Evolutionary conservation across 768 basidiomycete genomes (phyloP), one percentile per base, ranked within the genome.

Genomic region (Pleurotus giganteus): DNA sequence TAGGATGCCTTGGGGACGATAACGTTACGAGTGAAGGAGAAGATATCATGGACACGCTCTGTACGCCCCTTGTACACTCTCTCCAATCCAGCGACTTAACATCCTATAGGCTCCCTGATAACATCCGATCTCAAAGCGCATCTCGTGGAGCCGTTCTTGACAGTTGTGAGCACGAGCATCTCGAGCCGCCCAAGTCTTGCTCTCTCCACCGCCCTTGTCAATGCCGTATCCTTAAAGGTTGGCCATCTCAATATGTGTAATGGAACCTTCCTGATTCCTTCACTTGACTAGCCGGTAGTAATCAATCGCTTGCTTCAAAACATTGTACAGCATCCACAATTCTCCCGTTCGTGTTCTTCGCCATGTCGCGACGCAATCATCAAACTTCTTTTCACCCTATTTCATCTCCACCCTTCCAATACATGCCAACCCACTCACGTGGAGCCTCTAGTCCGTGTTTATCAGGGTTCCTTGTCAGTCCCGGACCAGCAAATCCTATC

Each of bases 341-440:
- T 94, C 64, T 78, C 74, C 65, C 76, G 72, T 42, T 53, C 80
- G 11, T 60, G 61, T 11, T 55, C 45, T 13, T 53, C 64, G 3
- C 58, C 65, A 4, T 62, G 69, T 27, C 77, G 84, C 19, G 74
- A 79, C 21, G 69, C 74, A 2, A 64, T 89, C 26, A 73, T 86
- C 32, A 60, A 69, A n/a, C 68, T 91, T 1, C 69, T 95, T 3
- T 75, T 83, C 42, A 68, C 71, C 2, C 74, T 96, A 1, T 97
- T 95, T 74, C 68, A 79, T 53, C 76, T 86, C 12, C 86, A 94
- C 63, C 91, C 94, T 0, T 69, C 76, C 11, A 92, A 92, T 61
- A 88, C 93, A 2, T 95, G 91, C 63, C 95, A 96, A 65, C 78
- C 86, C 8, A 87, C 82, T 2, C 91, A 95, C 59, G 71, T 95